Evolutionary conservation across 768 basidiomycete species (phyloP), one percentile per base, ranked within the genome.

Genomic region (Pisolithus albus): DNA sequence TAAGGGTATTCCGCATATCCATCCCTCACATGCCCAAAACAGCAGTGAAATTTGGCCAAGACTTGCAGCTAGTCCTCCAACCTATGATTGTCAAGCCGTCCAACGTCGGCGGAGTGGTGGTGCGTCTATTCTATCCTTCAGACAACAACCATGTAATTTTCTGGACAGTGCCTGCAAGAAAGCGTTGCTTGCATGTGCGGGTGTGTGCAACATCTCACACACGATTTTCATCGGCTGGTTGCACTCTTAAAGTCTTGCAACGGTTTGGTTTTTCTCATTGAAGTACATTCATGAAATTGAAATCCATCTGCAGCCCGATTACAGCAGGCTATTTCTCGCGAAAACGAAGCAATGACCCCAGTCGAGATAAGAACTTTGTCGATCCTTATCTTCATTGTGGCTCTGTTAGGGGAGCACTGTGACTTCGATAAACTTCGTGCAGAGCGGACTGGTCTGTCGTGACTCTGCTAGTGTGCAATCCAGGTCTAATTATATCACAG

Each of bases 81-180:
- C 88, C 90, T 0, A 93, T 98, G 93, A 86, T 99, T 39, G 76
- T 90, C 59, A 92, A 89, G 60, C 92, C 92, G 4, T 81, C 84
- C 0, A 75, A 77, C 37, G 70, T 77, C 2, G 84, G 84, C 11
- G 83, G 86, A 23, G 71, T 87, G 8, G 73, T 79, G 68, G 88
- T 89, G 53, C 28, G 79, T 62, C 39, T 34, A 48, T 10, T 21
- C n/a, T 13, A 28, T 26, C 18, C 11, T 3, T 18, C 7, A 3
- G 26, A 30, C 9, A 36, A 40, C 2, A 11, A 26, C 26, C 18
- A 43, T 45, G 55, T n/a, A 55, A 23, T 15, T 43, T 36, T 23
- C 32, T 42, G 23, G 40, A 1, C 56, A 93, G 87, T 84, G 87
- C 19, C 67, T 98, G 30, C 92, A 94, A 71, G 96, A 97, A 67